Conservation (phyloP, 768 basidiomycete species). For the Tephrocybe sp. region DNA sequence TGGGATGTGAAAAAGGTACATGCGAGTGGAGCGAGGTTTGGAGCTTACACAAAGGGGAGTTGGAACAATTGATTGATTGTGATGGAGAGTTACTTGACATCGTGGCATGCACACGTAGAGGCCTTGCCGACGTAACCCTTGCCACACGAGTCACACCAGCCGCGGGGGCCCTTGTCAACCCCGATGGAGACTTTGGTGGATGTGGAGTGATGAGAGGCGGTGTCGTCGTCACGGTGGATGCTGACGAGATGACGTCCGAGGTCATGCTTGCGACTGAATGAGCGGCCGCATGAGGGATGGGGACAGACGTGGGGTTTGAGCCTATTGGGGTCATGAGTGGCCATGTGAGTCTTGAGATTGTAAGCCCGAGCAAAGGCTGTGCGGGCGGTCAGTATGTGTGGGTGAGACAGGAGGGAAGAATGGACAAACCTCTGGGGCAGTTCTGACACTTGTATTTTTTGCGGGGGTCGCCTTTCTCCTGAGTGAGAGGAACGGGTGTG, state of each 20-base stretch:
- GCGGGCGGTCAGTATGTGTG: slow-evolving; percentile 11
- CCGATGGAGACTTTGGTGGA: slow-evolving; percentile 57
- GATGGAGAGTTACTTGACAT: slow-evolving; percentile 57
- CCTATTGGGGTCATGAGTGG: slow-evolving; percentile 91
- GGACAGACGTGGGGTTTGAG: slow-evolving; percentile 89
- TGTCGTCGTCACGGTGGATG: slow-evolving; percentile 76
- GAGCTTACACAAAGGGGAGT: slow-evolving; percentile 31
- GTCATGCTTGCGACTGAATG: slow-evolving; percentile 94
- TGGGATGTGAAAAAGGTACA: not conserved
- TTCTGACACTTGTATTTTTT: slow-evolving; percentile 77
- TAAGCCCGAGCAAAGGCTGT: slow-evolving; percentile 90
- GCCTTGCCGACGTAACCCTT: slow-evolving; percentile 61
- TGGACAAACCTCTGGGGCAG: slow-evolving; percentile 66
- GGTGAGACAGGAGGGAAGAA: slow-evolving; percentile 6
- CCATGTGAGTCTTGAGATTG: slow-evolving; percentile 94
- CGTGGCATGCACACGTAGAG: slow-evolving; percentile 59
- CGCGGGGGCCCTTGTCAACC: slow-evolving; percentile 59
- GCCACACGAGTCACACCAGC: slow-evolving; percentile 77
- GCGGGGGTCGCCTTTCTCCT: slow-evolving; percentile 58
- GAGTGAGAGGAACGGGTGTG: slow-evolving; percentile 43
- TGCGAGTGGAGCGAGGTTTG: not conserved
- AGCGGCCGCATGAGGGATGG: slow-evolving; percentile 81
- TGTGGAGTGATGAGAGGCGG: slow-evolving; percentile 38
- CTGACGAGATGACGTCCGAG: slow-evolving; percentile 86
- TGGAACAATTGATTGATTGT: slow-evolving; percentile 12